A percentile compares a stretch with the other conserved stretches of the same genome.
phyloP scores from a whole-genome alignment of 768 basidiomycete species.

The Pleurotus sapidus region DNA sequence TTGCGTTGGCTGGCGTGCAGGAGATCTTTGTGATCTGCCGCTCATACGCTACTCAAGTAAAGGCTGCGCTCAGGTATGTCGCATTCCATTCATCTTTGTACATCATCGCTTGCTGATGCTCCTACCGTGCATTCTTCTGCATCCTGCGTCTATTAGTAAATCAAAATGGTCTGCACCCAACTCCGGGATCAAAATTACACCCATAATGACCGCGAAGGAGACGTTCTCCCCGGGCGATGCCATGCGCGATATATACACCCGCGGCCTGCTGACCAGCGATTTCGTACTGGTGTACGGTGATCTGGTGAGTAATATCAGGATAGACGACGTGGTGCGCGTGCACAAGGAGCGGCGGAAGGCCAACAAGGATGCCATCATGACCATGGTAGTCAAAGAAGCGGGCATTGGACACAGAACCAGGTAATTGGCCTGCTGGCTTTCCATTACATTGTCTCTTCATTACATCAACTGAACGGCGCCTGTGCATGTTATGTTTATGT shows the following conservation, averaged over 20 bases:
- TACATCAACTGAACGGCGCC: not conserved
- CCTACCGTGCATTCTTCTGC: constrained; percentile 10
- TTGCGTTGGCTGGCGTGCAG: constrained; percentile 92
- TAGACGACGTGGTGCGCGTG: constrained; percentile 84
- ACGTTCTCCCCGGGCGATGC: constrained; percentile 90
- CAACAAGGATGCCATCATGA: constrained; percentile 95
- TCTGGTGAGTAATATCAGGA: constrained; percentile 88
- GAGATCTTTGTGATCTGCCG: constrained; percentile 95
- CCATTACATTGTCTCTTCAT: constrained; percentile 6
- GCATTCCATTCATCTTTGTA: constrained; percentile 5
- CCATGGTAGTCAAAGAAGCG: constrained; percentile 86
- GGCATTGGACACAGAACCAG: constrained; percentile 71
- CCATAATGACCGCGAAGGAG: constrained; percentile 82
- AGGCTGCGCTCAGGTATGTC: constrained; percentile 78
- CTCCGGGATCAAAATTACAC: constrained; percentile 78
- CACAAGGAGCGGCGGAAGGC: constrained; percentile 85
- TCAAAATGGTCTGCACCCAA: constrained; percentile 85
- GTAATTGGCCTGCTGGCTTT: constrained; percentile 34
- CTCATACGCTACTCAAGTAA: constrained; percentile 85
- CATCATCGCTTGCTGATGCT: constrained; percentile 10
- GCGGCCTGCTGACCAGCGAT: constrained; percentile 86
- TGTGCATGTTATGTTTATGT: too few relatives aligned
- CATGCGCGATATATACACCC: constrained; percentile 90
- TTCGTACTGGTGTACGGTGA: constrained; percentile 91
- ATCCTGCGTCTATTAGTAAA: constrained; percentile 38